Conservation (phyloP, 768 basidiomycete genomes). For the Neoboletus brunneissimus region DNA sequence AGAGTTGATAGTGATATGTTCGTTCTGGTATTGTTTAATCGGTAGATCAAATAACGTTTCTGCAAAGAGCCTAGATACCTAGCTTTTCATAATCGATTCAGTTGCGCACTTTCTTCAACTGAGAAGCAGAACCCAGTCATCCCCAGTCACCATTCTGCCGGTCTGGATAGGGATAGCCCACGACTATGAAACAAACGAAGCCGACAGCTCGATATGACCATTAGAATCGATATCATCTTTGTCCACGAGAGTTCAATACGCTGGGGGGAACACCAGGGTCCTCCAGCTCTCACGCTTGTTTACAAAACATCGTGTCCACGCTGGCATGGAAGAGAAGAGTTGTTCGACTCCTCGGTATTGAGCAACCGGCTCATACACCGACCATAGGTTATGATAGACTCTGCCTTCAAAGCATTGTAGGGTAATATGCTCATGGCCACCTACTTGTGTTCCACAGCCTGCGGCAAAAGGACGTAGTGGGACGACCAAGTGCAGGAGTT, state of each 20-base stretch:
- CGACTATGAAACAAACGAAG: background rate
- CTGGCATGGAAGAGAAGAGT: too few species aligned
- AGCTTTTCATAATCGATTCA: background rate
- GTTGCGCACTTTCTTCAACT: background rate
- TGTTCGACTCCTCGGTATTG: background rate
- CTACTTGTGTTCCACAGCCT: too few species aligned
- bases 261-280: background rate
- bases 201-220: background rate
- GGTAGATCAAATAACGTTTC: conserved; percentile 7
- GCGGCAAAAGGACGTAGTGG: too few species aligned
- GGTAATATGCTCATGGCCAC: too few species aligned
- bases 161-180: background rate
- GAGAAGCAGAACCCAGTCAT: background rate
- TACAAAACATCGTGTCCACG: too few species aligned
- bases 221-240: background rate
- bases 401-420: too few species aligned
- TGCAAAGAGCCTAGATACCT: conserved; percentile 1
- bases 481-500: too few species aligned
- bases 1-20: conserved; percentile 2
- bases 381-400: background rate
- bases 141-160: background rate
- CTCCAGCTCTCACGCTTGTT: background rate
- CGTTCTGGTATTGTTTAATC: conserved; percentile 13
- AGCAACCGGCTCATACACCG: background rate
- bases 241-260: background rate